Evolutionary conservation across 2,329 filamentous ascomycete species (phyloP), one percentile per base, ranked within the genome.

Genomic region (Fusarium fujikuroi): DNA sequence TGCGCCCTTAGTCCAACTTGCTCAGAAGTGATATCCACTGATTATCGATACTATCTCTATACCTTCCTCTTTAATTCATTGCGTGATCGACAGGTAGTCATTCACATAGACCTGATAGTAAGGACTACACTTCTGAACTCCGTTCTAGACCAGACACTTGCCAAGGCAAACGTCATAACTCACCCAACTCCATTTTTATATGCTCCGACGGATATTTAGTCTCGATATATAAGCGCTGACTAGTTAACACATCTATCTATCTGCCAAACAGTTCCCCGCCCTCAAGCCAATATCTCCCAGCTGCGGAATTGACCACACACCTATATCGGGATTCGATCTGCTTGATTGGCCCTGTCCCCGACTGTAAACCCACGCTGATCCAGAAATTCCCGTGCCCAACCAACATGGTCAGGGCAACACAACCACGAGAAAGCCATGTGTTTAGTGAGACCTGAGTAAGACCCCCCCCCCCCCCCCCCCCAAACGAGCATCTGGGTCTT

Each of bases 371-470:
- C 34, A 28, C 25, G 44, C 34, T 40, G 32, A 53, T 39, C 21
- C 43, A 50, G 7, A 37, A 32, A 23, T 32, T 53, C 9, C 16
- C 16, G 15, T 52, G 25, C 15, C 34, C 28, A 32, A n/a, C 34
- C 36, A 46, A 25, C 28, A 44, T 60, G 40, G 53, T 15, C 34
- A 37, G 23, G 25, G 60, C 60, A 44, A 36, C 36, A 60, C 28
- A n/a, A 14, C 53, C 60, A 63, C 43, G 60, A 60, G 53, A 60
- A 42, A 34, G n/a, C 53, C 60, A 63, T 60, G 60, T 60, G 53
- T 63, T 47, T 40, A 37, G 60, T 63, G 53, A 47, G 42, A 63
- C 60, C 36, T 47, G 23, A 60, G 25, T 39, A 52, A 52, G 43
- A 44, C 25, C 21, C 19, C 23, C 21, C 23, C 57, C 25, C 21